Evolutionary conservation across 345 rosid genomes (phyloP).

Genomic region (Populus ilicifolia): DNA sequence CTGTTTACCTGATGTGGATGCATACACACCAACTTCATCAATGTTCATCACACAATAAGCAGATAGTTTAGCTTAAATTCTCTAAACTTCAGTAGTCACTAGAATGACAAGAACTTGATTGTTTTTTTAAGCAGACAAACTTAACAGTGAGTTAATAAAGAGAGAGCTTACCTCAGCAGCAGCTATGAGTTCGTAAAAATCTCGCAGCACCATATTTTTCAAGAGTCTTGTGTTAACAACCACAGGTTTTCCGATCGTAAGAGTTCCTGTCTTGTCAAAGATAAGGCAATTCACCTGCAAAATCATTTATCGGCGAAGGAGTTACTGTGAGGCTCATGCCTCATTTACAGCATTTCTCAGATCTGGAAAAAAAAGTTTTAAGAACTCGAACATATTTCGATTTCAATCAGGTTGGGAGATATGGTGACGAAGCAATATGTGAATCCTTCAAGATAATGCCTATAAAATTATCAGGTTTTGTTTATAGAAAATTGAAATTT

Average conservation of each 20-base stretch:
- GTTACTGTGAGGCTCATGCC: not conserved
- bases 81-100: not conserved
- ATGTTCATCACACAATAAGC: not conserved
- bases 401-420: not conserved
- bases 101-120: not conserved
- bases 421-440: not conserved
- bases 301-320: not conserved
- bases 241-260: slow-evolving; percentile 84
- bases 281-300: slow-evolving; percentile 79
- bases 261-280: slow-evolving; percentile 98
- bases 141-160: not conserved
- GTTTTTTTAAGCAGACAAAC: not conserved
- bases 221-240: slow-evolving; percentile 71
- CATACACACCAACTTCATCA: not conserved
- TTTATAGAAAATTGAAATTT: not conserved
- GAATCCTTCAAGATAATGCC: not conserved
- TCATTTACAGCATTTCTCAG: not conserved
- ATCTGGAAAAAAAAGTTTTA: not conserved
- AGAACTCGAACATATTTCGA: not conserved
- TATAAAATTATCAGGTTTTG: not conserved
- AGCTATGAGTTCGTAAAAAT: slow-evolving; percentile 74
- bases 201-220: slow-evolving; percentile 60
- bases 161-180: slow-evolving; percentile 66
- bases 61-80: not conserved
- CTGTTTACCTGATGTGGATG: slow-evolving; percentile 54